These are phyloP conservation scores for Rhododendron simsii DNA, from an alignment of 148 eudicot genomes.

Conservation along the genomic window DNA sequence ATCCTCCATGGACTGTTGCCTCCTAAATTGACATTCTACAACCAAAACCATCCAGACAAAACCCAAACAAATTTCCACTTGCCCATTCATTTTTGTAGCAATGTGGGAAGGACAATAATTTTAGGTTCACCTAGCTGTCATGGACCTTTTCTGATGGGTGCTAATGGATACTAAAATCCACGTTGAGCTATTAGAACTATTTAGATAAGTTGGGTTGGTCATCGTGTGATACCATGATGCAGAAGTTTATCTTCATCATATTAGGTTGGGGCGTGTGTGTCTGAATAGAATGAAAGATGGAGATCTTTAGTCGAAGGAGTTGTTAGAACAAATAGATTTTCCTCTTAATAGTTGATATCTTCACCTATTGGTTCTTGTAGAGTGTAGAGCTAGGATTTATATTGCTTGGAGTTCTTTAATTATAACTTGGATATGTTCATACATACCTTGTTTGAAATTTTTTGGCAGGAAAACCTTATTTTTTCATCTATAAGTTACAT, in stretches of 20 bases:
- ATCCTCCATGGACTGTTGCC: slow-evolving; percentile 29
- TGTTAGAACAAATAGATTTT: neutral
- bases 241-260: neutral
- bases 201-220: neutral
- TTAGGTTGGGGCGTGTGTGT: neutral
- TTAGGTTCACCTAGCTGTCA: neutral
- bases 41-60: neutral
- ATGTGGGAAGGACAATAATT: neutral
- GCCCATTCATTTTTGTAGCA: neutral
- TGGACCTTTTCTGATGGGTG: neutral
- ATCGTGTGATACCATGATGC: neutral
- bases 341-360: neutral
- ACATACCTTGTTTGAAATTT: neutral
- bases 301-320: neutral
- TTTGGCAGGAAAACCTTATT: neutral
- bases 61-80: neutral
- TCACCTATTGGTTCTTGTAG: neutral
- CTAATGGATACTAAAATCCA: neutral
- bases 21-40: slow-evolving; percentile 10
- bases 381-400: neutral
- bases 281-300: neutral
- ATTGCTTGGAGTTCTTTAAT: neutral
- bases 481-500: neutral
- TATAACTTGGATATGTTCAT: neutral
- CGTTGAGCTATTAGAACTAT: neutral